Conservation (phyloP, 768 basidiomycete genomes). For the Lactifluus hygrophoroides region DNA sequence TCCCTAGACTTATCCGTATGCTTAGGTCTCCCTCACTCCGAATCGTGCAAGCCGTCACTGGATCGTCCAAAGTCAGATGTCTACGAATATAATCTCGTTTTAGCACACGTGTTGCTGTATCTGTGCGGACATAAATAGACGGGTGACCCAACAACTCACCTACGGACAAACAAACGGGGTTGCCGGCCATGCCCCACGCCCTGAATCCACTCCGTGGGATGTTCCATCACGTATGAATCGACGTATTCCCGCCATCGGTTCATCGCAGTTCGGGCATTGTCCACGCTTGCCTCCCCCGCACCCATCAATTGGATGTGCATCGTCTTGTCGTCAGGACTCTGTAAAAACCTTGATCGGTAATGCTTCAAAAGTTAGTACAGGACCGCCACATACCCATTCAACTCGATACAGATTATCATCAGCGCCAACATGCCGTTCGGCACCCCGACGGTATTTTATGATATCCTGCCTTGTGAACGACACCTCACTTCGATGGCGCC, state of each 20-base stretch:
- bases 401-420: conserved; percentile 73
- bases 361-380: not conserved
- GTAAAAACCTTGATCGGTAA: conserved; percentile 12
- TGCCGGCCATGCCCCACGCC: conserved; percentile 30
- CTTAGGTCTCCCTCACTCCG: conserved; percentile 34
- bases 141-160: not conserved
- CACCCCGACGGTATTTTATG: conserved; percentile 71
- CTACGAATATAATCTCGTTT: conserved; percentile 41
- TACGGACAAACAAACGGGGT: conserved; percentile 21
- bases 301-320: conserved; percentile 57
- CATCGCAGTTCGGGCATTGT: conserved; percentile 39
- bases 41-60: conserved; percentile 22
- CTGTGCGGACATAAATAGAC: not conserved
- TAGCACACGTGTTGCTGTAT: not conserved
- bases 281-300: conserved; percentile 55
- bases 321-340: conserved; percentile 48
- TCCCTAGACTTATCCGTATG: conserved; percentile 48
- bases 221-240: conserved; percentile 59
- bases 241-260: conserved; percentile 70
- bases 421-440: conserved; percentile 63
- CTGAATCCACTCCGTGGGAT: conserved; percentile 66
- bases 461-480: conserved; percentile 52
- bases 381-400: conserved; percentile 60
- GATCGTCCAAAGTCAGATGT: conserved; percentile 34
- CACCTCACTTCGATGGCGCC: conserved; percentile 49